phyloP scores from a whole-genome alignment of 2,329 filamentous ascomycete species.

The Metarhizium guizhouense region DNA sequence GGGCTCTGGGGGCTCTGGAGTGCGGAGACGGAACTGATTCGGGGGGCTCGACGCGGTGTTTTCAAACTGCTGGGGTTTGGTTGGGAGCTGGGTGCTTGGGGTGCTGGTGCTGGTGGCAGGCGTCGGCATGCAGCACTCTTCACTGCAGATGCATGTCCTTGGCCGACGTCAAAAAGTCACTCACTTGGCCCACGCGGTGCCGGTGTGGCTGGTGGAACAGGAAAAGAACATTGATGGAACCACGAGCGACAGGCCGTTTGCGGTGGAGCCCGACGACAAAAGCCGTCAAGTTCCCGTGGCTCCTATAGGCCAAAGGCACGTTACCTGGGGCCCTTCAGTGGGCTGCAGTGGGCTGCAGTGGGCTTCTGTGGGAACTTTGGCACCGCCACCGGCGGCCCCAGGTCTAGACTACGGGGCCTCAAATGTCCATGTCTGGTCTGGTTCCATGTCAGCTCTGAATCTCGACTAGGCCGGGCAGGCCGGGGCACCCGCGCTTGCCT shows the following conservation, averaged over 20 bases:
- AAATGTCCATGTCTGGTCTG: no score
- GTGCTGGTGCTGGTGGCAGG: no score
- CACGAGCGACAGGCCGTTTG: conserved; percentile 1
- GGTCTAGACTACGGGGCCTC: background rate
- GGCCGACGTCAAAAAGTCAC: background rate
- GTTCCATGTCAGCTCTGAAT: no score
- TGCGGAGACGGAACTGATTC: conserved; percentile 3
- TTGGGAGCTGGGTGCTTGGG: background rate
- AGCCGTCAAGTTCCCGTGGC: background rate
- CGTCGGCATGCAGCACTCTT: no score
- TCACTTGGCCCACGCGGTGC: background rate
- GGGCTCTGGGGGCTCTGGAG: conserved; percentile 1
- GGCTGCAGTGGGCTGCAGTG: no score
- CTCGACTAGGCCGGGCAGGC: background rate
- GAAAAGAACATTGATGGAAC: background rate
- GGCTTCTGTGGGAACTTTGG: background rate
- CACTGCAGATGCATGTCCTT: no score
- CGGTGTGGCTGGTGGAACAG: background rate
- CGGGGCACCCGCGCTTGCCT: background rate
- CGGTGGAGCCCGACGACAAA: background rate
- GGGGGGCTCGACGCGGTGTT: background rate
- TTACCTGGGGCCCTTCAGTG: background rate
- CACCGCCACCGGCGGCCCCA: background rate
- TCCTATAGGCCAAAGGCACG: background rate
- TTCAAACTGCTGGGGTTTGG: background rate